Conservation (phyloP, 2,329 filamentous ascomycete genomes). For the Fusarium setosum region DNA sequence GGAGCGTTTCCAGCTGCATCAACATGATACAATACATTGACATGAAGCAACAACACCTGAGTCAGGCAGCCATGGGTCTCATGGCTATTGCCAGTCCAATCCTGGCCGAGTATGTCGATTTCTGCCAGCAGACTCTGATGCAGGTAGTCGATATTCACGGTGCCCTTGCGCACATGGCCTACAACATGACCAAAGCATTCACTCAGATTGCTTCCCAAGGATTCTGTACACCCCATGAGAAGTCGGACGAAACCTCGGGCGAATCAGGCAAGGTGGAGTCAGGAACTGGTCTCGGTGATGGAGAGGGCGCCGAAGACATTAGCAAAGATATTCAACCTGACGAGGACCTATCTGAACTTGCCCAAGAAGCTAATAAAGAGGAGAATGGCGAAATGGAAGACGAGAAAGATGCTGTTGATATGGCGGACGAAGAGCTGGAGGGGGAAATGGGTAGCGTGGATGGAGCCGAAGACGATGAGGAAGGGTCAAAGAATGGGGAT, state of each 20-base stretch:
- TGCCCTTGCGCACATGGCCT: slow-evolving; percentile 78
- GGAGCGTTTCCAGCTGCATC: slow-evolving; percentile 53
- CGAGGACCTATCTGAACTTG: slow-evolving; percentile 91
- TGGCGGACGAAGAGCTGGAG: slow-evolving; percentile 92
- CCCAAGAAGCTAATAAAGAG: slow-evolving; percentile 82
- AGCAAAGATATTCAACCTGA: slow-evolving; percentile 96
- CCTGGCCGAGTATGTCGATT: slow-evolving; percentile 75
- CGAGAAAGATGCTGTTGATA: slow-evolving; percentile 88
- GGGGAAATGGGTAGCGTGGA: slow-evolving; percentile 80
- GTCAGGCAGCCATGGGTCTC: slow-evolving; percentile 46
- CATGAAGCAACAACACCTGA: slow-evolving; percentile 40
- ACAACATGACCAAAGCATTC: slow-evolving; percentile 81
- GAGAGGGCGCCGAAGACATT: slow-evolving; percentile 95
- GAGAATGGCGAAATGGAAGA: slow-evolving; percentile 76
- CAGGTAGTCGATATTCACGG: slow-evolving; percentile 74
- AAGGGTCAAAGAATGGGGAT: slow-evolving; percentile 70
- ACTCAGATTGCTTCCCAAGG: slow-evolving; percentile 83
- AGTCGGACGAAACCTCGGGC: slow-evolving; percentile 75
- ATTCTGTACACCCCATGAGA: slow-evolving; percentile 91
- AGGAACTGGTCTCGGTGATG: slow-evolving; percentile 94
- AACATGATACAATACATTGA: slow-evolving; percentile 48
- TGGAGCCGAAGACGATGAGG: slow-evolving; percentile 69
- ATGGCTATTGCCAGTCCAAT: slow-evolving; percentile 68
- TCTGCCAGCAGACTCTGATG: slow-evolving; percentile 68
- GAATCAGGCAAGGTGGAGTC: slow-evolving; percentile 85